Base-by-base conservation (phyloP, 495 filamentous ascomycete species). In the Glarea lozoyensis region DNA sequence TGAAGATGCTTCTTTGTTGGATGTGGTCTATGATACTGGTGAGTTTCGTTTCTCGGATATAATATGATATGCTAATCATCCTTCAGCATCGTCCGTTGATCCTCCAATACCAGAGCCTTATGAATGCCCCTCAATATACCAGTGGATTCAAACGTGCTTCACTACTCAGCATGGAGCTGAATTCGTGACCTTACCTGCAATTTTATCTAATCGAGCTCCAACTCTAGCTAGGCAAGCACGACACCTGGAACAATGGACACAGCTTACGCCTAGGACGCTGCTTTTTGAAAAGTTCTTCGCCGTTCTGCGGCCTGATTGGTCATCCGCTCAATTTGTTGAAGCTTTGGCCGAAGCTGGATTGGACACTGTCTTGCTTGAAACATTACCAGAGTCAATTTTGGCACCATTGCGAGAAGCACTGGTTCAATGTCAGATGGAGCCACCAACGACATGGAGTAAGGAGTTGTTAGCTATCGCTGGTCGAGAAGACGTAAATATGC, bases 321-420 rank as follows among this genome's bases (percentile, higher is more conserved):
- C 59, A 10, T 58, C 65, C 22, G 57, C 61, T 17, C 58, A 75
- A 46, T 64, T 77, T 32, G 75, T 83, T 16, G 72, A 79, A 32
- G 64, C 71, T 19, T 79, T 89, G 66, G 66, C 76, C 40, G 55
- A 70, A 10, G 70, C 72, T 37, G 78, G 76, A 10, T 68, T 86
- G 46, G 71, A 66, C 13, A 57, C 57, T 7, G 55, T 64, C 15
- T 61, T 84, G 35, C 62, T 90, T 18, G 89, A 94, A 46, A 87
- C 82, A 4, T 63, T 97, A 7, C 93, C 93, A 3, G 86, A 93
- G 62, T 79, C 83, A 24, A 66, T 96, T 11, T 72, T 80, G 32
- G 76, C 81, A 1, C 83, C 86, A 0, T 67, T 97, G 16, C 82
- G 82, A 57, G 87, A 94, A 59, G 75, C 79, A n/a, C 86, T 98